Percentiles rank a stretch among this genome's conserved stretches.
These are phyloP conservation scores for Neurospora sp. DNA, from an alignment of 495 filamentous ascomycete genomes.

Conservation along the genomic window DNA sequence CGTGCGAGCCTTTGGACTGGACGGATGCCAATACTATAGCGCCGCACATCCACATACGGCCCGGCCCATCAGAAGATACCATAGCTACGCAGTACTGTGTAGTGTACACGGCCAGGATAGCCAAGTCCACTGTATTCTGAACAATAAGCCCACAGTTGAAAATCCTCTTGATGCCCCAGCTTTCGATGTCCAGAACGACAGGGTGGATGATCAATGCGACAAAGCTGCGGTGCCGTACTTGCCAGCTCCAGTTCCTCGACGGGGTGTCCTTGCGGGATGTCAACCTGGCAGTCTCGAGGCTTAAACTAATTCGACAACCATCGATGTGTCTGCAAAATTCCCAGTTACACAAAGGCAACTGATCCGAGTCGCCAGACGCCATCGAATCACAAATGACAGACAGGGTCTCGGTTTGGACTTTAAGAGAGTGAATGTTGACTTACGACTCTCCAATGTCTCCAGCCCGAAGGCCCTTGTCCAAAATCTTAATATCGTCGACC, in stretches of 20 bases:
- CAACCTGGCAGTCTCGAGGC: slow-evolving; percentile 6
- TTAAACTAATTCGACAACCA: slow-evolving; percentile 5
- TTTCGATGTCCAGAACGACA: background rate
- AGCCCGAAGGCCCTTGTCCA: background rate
- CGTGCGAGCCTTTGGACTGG: background rate
- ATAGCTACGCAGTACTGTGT: background rate
- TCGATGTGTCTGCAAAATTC: background rate
- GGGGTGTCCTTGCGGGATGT: slow-evolving; percentile 1
- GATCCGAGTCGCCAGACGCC: slow-evolving; percentile 8
- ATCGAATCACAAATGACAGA: background rate
- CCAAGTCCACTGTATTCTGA: background rate
- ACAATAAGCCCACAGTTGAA: background rate
- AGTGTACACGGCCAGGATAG: background rate
- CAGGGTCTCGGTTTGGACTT: background rate
- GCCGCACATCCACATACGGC: background rate
- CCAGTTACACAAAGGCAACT: slow-evolving; percentile 4
- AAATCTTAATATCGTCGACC: background rate
- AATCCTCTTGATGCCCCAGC: background rate
- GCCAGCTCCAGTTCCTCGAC: background rate
- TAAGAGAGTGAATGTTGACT: background rate
- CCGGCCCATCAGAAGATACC: background rate
- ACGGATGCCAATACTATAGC: background rate
- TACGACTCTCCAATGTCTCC: background rate
- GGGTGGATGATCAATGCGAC: background rate
- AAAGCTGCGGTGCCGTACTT: background rate